Conservation (phyloP, 2,329 filamentous ascomycete species). For the Zymoseptoria crescenta region DNA sequence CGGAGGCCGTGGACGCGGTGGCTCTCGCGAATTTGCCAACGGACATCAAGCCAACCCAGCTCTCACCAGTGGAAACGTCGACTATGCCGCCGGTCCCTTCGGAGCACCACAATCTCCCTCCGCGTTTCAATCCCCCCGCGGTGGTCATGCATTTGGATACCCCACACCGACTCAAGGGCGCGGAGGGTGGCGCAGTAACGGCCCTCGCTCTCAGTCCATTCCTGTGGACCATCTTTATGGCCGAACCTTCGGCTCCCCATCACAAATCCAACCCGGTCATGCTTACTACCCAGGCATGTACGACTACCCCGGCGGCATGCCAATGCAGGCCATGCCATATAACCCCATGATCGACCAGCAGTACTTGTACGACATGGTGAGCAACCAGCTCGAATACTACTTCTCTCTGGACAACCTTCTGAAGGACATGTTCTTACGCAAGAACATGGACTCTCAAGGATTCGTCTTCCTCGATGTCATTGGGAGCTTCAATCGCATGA, state of each 20-base stretch:
- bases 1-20: conserved; percentile 27
- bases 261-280: conserved; percentile 35
- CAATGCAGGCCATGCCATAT: conserved; percentile 45
- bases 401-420: conserved; percentile 93
- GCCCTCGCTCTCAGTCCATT: conserved; percentile 44
- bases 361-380: conserved; percentile 50
- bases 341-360: conserved; percentile 52
- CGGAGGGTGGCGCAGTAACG: conserved; percentile 42
- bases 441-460: conserved; percentile 90
- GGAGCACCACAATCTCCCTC: conserved; percentile 24
- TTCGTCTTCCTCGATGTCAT: conserved; percentile 78
- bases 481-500: conserved; percentile 78
- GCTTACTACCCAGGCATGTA: conserved; percentile 49
- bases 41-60: conserved; percentile 19
- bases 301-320: conserved; percentile 24
- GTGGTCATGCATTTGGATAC: conserved; percentile 17
- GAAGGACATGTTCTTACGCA: conserved; percentile 83
- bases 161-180: conserved; percentile 27
- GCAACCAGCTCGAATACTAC: conserved; percentile 72
- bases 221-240: conserved; percentile 47
- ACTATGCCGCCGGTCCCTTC: conserved; percentile 19
- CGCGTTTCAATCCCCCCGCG: conserved; percentile 21
- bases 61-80: conserved; percentile 16
- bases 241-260: conserved; percentile 19
- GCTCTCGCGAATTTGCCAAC: conserved; percentile 26